Evolutionary conservation across 2,329 filamentous ascomycete genomes (phyloP), one percentile per base, ranked within the genome.

Genomic region (Botryotinia convoluta): DNA sequence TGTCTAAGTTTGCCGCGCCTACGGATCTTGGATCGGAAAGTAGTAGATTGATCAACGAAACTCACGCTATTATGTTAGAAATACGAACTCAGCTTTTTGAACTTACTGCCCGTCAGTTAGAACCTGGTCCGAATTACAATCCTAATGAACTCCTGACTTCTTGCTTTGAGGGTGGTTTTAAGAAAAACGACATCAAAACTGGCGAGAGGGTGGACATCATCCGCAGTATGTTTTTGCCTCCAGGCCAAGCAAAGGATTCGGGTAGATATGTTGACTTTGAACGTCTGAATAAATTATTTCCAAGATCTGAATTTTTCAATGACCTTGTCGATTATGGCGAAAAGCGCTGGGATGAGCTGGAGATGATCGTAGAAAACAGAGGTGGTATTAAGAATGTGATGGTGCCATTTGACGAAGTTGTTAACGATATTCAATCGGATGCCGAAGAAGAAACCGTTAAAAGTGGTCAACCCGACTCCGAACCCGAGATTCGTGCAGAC

Each of bases 11-110:
- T 20, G 75, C 75, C 18, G 74, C 69, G 18, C 35, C 35, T 22
- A 14, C 2, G 3, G 59, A 72, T 4, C 9, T 71, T 18, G 26
- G 69, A 29, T 74, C 72, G 51, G 85, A 84, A 9, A 79, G 82
- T 9, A 87, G 84, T 75, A 75, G 73, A 2, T 75, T 87, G 10
- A 74, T 81, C 20, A 67, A 83, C 69, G 76, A 83, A 61, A 87
- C 85, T 0, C 85, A 88, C 72, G 78, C 84, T 5, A 75, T 89
- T 35, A 86, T 83, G 1, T 78, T 90, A 10, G 85, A 87, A 10
- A 82, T 90, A 35, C 84, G 87, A 3, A 89, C 87, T 3, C 88
- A 90, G 75, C 81, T 84, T 18, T 81, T 85, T n/a, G 85, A 89
- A 59, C 75, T 82, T n/a, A 78, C 82, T 9, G 77, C 87, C 6